These are phyloP conservation scores for Cryphonectria nitschkei DNA, from an alignment of 2,329 filamentous ascomycete genomes.

Conservation along the genomic window DNA sequence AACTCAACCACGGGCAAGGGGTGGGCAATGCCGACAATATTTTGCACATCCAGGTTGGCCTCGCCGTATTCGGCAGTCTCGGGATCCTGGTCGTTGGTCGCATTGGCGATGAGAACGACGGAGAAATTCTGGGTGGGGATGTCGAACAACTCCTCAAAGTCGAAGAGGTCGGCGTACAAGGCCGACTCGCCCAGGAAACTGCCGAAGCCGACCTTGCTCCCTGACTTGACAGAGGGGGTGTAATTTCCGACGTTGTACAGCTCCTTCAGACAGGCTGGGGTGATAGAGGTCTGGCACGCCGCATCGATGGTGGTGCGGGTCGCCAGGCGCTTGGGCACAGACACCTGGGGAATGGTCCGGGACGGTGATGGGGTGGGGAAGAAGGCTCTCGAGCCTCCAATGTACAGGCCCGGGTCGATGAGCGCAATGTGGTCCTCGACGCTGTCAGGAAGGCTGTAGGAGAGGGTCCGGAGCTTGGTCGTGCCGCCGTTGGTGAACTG, in stretches of 20 bases:
- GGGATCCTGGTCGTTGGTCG: constrained; percentile 28
- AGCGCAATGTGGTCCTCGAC: constrained; percentile 18
- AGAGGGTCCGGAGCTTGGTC: constrained; percentile 25
- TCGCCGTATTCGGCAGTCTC: constrained; percentile 51
- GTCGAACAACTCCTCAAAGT: constrained; percentile 26
- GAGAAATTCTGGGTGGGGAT: constrained; percentile 52
- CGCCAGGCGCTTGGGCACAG: constrained; percentile 12
- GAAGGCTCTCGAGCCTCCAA: constrained; percentile 19
- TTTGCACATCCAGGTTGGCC: constrained; percentile 67
- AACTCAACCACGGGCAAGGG: constrained; percentile 50
- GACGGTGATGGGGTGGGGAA: neutral
- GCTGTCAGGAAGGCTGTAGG: constrained; percentile 23
- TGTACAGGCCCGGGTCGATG: constrained; percentile 30
- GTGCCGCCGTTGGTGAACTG: constrained; percentile 37
- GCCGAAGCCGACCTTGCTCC: constrained; percentile 57
- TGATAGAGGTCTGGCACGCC: constrained; percentile 40
- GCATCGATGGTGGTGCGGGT: constrained; percentile 28
- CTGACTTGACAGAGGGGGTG: constrained; percentile 39
- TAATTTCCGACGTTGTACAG: constrained; percentile 53
- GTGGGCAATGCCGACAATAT: constrained; percentile 58
- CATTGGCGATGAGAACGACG: constrained; percentile 51
- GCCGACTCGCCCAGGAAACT: constrained; percentile 59
- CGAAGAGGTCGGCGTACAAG: constrained; percentile 47
- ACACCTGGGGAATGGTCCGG: constrained; percentile 10
- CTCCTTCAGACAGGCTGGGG: constrained; percentile 48